phyloP scores from a whole-genome alignment of 768 basidiomycete genomes.

The Russula griseocarnosa region DNA sequence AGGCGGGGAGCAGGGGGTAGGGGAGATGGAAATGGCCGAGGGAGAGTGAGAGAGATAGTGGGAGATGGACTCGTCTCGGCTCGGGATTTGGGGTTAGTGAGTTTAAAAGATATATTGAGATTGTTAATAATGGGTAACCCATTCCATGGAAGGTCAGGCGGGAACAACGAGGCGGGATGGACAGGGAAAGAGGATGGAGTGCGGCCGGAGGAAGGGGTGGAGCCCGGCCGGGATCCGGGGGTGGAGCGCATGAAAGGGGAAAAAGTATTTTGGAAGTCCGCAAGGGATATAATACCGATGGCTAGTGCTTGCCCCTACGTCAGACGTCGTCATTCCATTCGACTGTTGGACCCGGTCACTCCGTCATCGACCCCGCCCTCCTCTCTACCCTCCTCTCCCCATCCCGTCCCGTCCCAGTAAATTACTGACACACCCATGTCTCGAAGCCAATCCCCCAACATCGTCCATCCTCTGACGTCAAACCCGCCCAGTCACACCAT shows the following conservation, averaged over 20 bases:
- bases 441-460: conserved; percentile 35
- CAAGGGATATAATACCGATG: conserved; percentile 41
- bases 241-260: conserved; percentile 23
- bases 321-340: conserved; percentile 41
- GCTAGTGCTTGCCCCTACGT: conserved; percentile 34
- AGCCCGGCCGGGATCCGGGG: conserved; percentile 24
- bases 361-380: conserved; percentile 18
- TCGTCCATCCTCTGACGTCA: conserved; percentile 30
- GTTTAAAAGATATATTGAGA: conserved; percentile 21
- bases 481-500: conserved; percentile 12
- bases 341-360: conserved; percentile 28
- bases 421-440: conserved; percentile 29
- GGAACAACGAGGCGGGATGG: conserved; percentile 22
- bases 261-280: conserved; percentile 38
- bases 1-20: conserved; percentile 19
- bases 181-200: conserved; percentile 9
- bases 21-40: conserved; percentile 24
- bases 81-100: conserved; percentile 4
- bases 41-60: conserved; percentile 2
- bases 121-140: not conserved
- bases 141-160: conserved; percentile 29
- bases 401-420: not conserved
- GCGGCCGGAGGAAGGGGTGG: conserved; percentile 23
- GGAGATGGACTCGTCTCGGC: conserved; percentile 9
- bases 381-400: not conserved